Evolutionary conservation across 495 filamentous ascomycete species (phyloP).

Genomic region (Talaromyces adpressus): DNA sequence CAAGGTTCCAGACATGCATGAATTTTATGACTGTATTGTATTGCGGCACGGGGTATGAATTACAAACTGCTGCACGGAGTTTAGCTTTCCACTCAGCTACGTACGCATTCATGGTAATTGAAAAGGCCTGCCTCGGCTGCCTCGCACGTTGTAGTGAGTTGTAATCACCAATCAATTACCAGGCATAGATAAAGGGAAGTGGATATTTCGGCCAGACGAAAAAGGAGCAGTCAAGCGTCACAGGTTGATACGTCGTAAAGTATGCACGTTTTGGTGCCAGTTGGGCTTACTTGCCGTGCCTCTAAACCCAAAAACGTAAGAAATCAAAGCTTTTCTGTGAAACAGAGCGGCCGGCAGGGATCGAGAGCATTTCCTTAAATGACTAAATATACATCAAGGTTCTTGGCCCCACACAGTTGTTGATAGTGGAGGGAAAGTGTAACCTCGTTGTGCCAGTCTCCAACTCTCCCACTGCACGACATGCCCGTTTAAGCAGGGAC

Average conservation of each 20-base stretch:
- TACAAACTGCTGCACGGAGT: neutral
- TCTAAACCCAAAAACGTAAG: neutral
- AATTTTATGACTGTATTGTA: neutral
- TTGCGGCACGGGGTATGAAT: neutral
- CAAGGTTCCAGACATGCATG: neutral
- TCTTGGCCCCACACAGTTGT: neutral
- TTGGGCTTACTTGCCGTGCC: neutral
- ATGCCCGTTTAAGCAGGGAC: neutral
- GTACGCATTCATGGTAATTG: neutral
- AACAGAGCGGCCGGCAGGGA: neutral
- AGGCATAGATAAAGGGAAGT: neutral
- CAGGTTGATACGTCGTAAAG: neutral
- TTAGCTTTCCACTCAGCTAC: neutral
- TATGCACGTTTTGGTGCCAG: neutral
- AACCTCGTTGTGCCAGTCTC: neutral
- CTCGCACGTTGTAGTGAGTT: neutral
- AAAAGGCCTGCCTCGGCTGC: neutral
- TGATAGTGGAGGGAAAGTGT: neutral
- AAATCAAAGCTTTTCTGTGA: neutral
- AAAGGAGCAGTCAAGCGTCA: neutral
- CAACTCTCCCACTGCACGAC: neutral
- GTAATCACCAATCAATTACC: neutral
- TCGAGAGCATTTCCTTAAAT: neutral
- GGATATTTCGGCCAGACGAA: neutral
- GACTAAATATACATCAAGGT: neutral